Evolutionary conservation across 2,329 filamentous ascomycete genomes (phyloP).

Genomic region (Nigrograna mackinnonii): DNA sequence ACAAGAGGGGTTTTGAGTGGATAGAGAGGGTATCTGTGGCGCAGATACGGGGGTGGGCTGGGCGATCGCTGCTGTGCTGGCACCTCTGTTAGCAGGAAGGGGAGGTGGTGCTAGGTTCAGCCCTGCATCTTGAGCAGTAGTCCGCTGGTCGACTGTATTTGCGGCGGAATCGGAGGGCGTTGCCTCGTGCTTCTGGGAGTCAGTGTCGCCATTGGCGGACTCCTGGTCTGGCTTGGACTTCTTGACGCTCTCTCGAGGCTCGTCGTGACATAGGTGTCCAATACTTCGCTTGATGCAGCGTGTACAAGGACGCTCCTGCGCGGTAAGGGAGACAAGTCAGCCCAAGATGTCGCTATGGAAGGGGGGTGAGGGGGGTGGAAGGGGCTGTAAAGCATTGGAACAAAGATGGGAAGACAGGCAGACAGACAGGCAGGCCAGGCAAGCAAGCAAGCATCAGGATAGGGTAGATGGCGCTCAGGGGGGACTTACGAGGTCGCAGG

Average conservation of each 20-base stretch:
- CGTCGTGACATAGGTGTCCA: slow-evolving; percentile 96
- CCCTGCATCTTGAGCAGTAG: slow-evolving; percentile 38
- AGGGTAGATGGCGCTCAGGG: slow-evolving; percentile 25
- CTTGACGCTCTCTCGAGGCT: slow-evolving; percentile 83
- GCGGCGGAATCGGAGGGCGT: slow-evolving; percentile 29
- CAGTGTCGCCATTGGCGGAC: slow-evolving; percentile 31
- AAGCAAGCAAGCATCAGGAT: too few species aligned
- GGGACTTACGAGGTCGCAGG: slow-evolving; percentile 53
- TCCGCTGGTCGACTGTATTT: slow-evolving; percentile 29
- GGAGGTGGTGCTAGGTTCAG: slow-evolving; percentile 41
- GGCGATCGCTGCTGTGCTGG: slow-evolving; percentile 64
- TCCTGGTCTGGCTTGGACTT: slow-evolving; percentile 67
- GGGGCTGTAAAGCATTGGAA: too few species aligned
- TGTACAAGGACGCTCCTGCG: slow-evolving; percentile 90
- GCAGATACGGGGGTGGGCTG: slow-evolving; percentile 72
- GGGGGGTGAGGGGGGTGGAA: slow-evolving; percentile 28
- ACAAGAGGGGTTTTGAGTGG: slow-evolving; percentile 74
- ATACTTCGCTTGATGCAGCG: slow-evolving; percentile 99
- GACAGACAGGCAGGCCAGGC: background rate
- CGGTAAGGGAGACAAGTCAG: slow-evolving; percentile 38
- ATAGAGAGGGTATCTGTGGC: slow-evolving; percentile 64
- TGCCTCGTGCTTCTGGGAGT: slow-evolving; percentile 31
- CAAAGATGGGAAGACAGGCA: too few species aligned
- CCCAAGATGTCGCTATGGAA: too few species aligned
- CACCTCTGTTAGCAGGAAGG: slow-evolving; percentile 35